phyloP scores from a whole-genome alignment of 2,329 filamentous ascomycete genomes.

The Celoporthe dispersa region DNA sequence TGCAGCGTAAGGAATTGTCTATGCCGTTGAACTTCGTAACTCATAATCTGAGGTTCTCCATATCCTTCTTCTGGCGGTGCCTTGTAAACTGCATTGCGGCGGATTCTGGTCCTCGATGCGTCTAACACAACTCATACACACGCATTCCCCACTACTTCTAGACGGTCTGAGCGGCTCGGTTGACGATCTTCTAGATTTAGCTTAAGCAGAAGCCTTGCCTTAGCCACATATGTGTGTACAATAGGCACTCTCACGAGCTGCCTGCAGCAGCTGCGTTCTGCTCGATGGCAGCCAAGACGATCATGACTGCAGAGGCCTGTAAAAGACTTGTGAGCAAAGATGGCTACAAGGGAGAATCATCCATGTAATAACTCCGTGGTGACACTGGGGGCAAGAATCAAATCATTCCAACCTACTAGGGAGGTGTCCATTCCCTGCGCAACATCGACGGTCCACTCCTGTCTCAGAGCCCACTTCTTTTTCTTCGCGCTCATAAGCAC shows the following conservation, averaged over 20 bases:
- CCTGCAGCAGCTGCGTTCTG: neutral
- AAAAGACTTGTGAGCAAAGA: neutral
- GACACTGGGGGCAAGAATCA: neutral
- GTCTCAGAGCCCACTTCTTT: neutral
- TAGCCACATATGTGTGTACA: neutral
- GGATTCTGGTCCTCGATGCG: too few species aligned
- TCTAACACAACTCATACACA: too few species aligned
- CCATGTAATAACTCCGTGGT: neutral
- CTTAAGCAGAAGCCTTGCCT: neutral
- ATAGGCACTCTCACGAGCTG: neutral
- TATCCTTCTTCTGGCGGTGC: too few species aligned
- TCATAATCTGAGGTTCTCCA: too few species aligned
- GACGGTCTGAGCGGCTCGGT: too few species aligned
- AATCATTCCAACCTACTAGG: neutral
- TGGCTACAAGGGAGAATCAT: neutral
- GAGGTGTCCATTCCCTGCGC: conserved; percentile 1
- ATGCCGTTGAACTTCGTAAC: too few species aligned
- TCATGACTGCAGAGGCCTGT: conserved; percentile 2
- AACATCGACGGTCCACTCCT: neutral
- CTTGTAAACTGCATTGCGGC: too few species aligned
- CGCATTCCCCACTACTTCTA: too few species aligned
- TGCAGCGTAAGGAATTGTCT: too few species aligned
- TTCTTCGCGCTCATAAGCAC: neutral
- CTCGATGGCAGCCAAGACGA: neutral
- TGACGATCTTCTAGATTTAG: too few species aligned